Evolutionary conservation across 2,329 filamentous ascomycete species (phyloP).

Genomic region (Microdochium nivale): DNA sequence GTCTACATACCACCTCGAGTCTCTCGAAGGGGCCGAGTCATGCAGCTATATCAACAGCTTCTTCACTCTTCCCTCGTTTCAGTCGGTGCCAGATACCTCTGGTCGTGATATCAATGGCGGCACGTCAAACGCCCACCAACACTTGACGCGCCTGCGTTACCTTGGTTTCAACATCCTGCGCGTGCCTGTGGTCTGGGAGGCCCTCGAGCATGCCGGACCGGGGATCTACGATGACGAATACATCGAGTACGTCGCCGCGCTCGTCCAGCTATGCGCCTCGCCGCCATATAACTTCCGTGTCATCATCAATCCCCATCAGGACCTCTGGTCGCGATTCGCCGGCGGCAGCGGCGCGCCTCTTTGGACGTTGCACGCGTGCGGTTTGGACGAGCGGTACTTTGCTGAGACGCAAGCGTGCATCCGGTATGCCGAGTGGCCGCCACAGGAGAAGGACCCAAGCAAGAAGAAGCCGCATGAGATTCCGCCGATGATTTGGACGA

Average conservation of each 20-base stretch:
- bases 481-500: constrained; percentile 17
- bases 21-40: constrained; percentile 4
- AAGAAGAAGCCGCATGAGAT: constrained; percentile 12
- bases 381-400: constrained; percentile 11
- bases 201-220: constrained; percentile 12
- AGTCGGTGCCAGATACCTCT: not conserved
- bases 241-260: constrained; percentile 7
- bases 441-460: constrained; percentile 5
- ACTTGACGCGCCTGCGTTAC: constrained; percentile 9
- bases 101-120: not conserved
- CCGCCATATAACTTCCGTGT: constrained; percentile 9
- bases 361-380: constrained; percentile 15
- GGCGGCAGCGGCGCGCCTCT: constrained; percentile 14
- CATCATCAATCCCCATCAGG: constrained; percentile 15
- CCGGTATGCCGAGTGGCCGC: constrained; percentile 13
- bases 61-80: constrained; percentile 3
- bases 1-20: constrained; percentile 9
- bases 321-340: constrained; percentile 13
- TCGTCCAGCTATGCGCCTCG: constrained; percentile 9
- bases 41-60: constrained; percentile 9
- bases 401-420: constrained; percentile 12
- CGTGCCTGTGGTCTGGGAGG: constrained; percentile 12
- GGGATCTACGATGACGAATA: constrained; percentile 14
- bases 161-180: constrained; percentile 13
- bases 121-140: constrained; percentile 6